Evolutionary conservation across 306 rosid species (phyloP), one percentile per base, ranked within the genome.

Genomic region (Benincasa hispida): DNA sequence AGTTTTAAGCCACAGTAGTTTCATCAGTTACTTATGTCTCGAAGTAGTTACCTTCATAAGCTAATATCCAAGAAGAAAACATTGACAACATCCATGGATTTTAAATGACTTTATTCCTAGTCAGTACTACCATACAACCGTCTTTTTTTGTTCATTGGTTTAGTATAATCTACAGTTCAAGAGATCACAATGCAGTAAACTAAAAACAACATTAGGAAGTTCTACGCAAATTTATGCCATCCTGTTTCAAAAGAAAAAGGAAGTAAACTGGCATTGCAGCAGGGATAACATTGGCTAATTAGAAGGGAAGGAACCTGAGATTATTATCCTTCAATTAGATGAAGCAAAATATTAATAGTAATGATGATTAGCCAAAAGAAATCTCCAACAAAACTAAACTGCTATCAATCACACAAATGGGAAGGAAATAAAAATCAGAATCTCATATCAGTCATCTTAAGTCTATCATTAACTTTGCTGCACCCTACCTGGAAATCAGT

Each of bases 401-500:
- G 6, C 53, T 14, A 56, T 41, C 3, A 58, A 76, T 18, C 22
- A 35, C 9, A 41, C 41, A 76, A 9, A 48, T 12, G 75, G 42
- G 28, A 47, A 25, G 65, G 34, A 65, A 48, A n/a, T 30, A 17
- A 41, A 9, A 14, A 9, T 10, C 68, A 19, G 77, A 41, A 70
- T 67, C 25, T 70, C 55, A 75, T 73, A 48, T 42, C 10, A 75
- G 68, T 8, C 25, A 76, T 3, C 25, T n/a, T 60, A 73, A 67
- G 30, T 67, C 53, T 78, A 28, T 51, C 72, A 68, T 5, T 76
- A 41, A 76, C 25, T 59, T 21, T 58, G 42, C 18, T 42, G 27
- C 57, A 59, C n/a, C 70, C 74, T 82, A 92, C 98, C 91, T 88
- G 97, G 88, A 94, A 92, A 34, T 89, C 92, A 61, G 80, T 87